Evolutionary conservation across 371 early-diverging fungal species (phyloP).

Genomic region (Mucor sp.): DNA sequence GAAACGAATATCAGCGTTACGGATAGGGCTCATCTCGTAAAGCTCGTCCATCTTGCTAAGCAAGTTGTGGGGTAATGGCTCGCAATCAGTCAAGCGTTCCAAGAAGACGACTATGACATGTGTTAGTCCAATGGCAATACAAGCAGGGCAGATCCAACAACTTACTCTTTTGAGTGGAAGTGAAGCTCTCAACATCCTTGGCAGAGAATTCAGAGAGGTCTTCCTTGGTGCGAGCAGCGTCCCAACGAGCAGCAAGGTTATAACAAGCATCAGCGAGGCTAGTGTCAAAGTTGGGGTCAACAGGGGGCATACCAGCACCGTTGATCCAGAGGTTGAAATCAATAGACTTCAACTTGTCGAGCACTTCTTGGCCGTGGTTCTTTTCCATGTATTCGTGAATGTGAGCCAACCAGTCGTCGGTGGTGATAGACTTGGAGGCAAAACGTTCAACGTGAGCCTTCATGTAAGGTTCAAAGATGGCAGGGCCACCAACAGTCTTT

Average conservation of each 20-base stretch:
- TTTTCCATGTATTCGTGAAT: constrained; percentile 74
- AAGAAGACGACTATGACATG: constrained; percentile 72
- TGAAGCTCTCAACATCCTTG: constrained; percentile 66
- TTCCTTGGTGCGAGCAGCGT: constrained; percentile 52
- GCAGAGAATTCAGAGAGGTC: constrained; percentile 59
- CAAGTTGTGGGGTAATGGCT: constrained; percentile 64
- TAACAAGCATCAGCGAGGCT: constrained; percentile 84
- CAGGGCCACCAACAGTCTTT: constrained; percentile 81
- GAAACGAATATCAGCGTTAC: constrained; percentile 88
- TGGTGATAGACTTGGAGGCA: constrained; percentile 85
- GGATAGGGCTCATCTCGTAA: constrained; percentile 70
- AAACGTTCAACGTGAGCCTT: constrained; percentile 84
- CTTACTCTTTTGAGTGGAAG: constrained; percentile 74
- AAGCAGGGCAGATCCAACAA: background rate
- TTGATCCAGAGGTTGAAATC: constrained; percentile 93
- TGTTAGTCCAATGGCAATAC: background rate
- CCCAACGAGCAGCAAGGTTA: constrained; percentile 80
- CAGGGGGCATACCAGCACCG: constrained; percentile 88
- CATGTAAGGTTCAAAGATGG: constrained; percentile 84
- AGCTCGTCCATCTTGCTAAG: constrained; percentile 73
- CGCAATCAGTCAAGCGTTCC: constrained; percentile 71
- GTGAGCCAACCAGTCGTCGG: constrained; percentile 84
- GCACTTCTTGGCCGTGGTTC: constrained; percentile 64
- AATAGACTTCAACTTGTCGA: constrained; percentile 68
- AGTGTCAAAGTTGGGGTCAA: constrained; percentile 83